Conservation (phyloP, 2,329 filamentous ascomycete genomes). For the Pseudogymnoascus sp. region DNA sequence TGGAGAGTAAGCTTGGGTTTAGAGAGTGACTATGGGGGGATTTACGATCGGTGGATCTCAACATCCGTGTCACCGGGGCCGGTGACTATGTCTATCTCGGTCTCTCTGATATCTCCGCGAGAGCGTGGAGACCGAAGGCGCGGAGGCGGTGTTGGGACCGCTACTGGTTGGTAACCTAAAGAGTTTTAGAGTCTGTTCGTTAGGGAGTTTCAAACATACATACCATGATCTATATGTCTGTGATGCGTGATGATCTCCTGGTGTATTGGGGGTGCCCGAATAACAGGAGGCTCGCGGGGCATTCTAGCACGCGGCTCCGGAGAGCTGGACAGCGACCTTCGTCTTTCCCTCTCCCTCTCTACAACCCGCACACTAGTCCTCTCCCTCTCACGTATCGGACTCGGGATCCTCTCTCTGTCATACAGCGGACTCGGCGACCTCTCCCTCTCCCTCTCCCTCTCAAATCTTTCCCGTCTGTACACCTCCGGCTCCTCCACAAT, state of each 20-base stretch:
- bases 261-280: constrained; percentile 73
- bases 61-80: constrained; percentile 50
- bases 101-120: constrained; percentile 38
- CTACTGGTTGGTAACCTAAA: constrained; percentile 12
- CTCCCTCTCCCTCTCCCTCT: constrained; percentile 2
- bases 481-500: constrained; percentile 1
- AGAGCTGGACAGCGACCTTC: constrained; percentile 28
- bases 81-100: constrained; percentile 56
- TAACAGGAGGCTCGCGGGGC: constrained; percentile 53
- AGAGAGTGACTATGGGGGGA: not conserved
- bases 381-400: not conserved
- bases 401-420: constrained; percentile 36
- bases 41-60: constrained; percentile 37
- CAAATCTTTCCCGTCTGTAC: not conserved
- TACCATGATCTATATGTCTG: constrained; percentile 79
- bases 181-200: constrained; percentile 31
- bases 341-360: constrained; percentile 36
- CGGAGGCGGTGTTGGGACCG: constrained; percentile 25
- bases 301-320: constrained; percentile 19
- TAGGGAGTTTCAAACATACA: constrained; percentile 25
- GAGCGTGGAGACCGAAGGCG: constrained; percentile 43
- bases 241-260: constrained; percentile 87
- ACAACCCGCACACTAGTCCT: constrained; percentile 41
- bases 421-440: constrained; percentile 4
- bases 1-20: not conserved